These are phyloP conservation scores for Paramarasmius palmivorus DNA, from an alignment of 1,284 basidiomycete genomes.

Conservation along the genomic window DNA sequence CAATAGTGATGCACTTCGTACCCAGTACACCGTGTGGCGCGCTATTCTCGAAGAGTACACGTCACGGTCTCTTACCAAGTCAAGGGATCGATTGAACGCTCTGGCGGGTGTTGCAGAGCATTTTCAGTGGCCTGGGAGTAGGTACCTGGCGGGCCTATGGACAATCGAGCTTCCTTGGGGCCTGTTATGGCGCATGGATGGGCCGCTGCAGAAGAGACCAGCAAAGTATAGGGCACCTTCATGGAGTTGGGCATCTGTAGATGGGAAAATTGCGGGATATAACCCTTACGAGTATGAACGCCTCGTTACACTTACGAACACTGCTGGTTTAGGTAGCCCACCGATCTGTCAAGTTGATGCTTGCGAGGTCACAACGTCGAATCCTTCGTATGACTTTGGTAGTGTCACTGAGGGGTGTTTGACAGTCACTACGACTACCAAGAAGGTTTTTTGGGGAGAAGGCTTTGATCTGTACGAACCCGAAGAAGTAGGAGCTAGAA, in stretches of 20 bases:
- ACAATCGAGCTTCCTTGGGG: not conserved
- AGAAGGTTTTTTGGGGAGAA: too few relatives aligned
- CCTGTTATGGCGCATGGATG: not conserved
- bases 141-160: not conserved
- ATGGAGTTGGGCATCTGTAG: not conserved
- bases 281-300: too few relatives aligned
- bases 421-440: too few relatives aligned
- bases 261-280: not conserved
- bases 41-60: not conserved
- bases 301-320: too few relatives aligned
- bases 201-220: not conserved
- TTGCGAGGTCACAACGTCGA: too few relatives aligned
- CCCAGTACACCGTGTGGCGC: not conserved
- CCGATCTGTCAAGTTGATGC: too few relatives aligned
- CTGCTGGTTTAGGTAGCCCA: too few relatives aligned
- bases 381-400: too few relatives aligned
- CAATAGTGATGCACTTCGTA: not conserved
- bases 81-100: not conserved
- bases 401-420: too few relatives aligned
- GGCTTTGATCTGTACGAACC: too few relatives aligned
- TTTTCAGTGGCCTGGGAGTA: not conserved
- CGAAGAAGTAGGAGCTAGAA: too few relatives aligned
- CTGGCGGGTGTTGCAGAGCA: not conserved
- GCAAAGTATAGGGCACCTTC: not conserved
- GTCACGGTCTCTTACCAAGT: not conserved